Evolutionary conservation across 257 asterid species (phyloP), one percentile per base, ranked within the genome.

Genomic region (Agastache rugosa): DNA sequence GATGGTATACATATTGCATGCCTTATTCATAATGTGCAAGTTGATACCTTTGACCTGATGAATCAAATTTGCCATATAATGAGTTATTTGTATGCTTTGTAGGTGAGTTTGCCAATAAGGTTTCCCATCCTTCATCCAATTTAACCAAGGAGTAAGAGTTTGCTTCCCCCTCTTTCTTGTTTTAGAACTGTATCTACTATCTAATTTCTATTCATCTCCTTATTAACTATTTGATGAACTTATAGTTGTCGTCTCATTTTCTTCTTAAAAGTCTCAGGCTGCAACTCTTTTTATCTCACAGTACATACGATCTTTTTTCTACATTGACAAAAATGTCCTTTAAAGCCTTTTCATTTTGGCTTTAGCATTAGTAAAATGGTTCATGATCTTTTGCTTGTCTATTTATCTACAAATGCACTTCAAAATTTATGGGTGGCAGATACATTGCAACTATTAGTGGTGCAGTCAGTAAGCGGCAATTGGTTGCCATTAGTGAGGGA

Each of bases 101-200:
- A 94, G 99, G 99, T 69, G 99, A 95, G 69, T 95, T 95, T 62
- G 90, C 99, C 29, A 91, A 95, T 51, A 89, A 85, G 89, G 58
- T 95, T 72, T 88, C 99, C 37, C 99, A 95, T 82, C 99, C 99
- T 75, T 95, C 99, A 1, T 95, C 92, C 67, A 92, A 92, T 83
- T 66, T 95, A 78, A 80, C 98, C 0, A 95, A 92, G 85, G 99
- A 95, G 99, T 94, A 87, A 87, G 97, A 31, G 71, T 69, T 39
- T 70, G 44, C 78, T 75, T 63, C 45, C 74, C 69, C 35, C 14
- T 56, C 48, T 54, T 51, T 75, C 42, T 58, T 76, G 73, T 78
- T 64, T 60, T 66, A 54, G 15, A 39, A 23, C 17, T 19, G 22
- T 12, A 37, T 54, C 15, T 59, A 29, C 17, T 37, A 67, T 9